Evolutionary conservation across 768 basidiomycete species (phyloP).

Genomic region (Cyclocybe aegerita): DNA sequence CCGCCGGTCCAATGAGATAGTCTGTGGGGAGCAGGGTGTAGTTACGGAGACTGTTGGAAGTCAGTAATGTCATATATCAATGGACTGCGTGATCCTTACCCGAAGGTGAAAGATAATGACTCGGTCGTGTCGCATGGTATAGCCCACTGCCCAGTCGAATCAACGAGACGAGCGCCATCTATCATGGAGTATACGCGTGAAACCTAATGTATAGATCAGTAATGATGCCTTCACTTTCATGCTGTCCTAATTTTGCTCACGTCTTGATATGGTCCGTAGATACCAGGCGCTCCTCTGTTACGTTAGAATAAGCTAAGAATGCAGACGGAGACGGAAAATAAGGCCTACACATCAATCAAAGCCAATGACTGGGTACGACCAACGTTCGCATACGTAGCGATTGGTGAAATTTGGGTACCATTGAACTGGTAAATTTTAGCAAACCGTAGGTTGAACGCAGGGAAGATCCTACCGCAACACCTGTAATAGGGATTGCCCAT

Average conservation of each 20-base stretch:
- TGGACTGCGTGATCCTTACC: constrained; percentile 38
- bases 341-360: constrained; percentile 68
- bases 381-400: constrained; percentile 62
- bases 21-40: constrained; percentile 74
- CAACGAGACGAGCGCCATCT: constrained; percentile 66
- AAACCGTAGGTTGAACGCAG: background rate
- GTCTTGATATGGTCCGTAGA: constrained; percentile 79
- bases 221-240: background rate
- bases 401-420: constrained; percentile 46
- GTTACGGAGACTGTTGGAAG: constrained; percentile 35
- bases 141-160: constrained; percentile 71
- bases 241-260: constrained; percentile 34
- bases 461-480: constrained; percentile 46
- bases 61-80: background rate
- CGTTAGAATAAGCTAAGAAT: background rate
- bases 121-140: constrained; percentile 66
- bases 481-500: constrained; percentile 66
- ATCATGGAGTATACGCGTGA: constrained; percentile 61
- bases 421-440: constrained; percentile 48
- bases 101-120: constrained; percentile 67
- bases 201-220: constrained; percentile 44
- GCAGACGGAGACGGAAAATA: background rate
- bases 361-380: constrained; percentile 61
- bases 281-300: constrained; percentile 63
- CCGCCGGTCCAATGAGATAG: constrained; percentile 71